These are phyloP conservation scores for Suhomyces canberraensis DNA, from an alignment of 805 yeast genomes.

Conservation along the genomic window DNA sequence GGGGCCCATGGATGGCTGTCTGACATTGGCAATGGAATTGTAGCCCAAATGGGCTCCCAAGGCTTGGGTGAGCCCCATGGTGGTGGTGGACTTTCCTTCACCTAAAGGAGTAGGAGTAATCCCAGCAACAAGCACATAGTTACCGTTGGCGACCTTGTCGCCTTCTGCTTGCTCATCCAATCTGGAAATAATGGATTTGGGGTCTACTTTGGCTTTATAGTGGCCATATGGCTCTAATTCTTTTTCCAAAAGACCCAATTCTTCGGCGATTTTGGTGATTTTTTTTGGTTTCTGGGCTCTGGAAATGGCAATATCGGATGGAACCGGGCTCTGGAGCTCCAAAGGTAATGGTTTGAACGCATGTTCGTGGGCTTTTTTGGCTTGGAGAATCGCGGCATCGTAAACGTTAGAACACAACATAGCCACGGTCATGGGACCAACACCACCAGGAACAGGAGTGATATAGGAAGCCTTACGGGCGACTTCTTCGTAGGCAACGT, in stretches of 20 bases:
- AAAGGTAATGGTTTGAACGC: conserved; percentile 56
- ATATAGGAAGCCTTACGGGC: conserved; percentile 54
- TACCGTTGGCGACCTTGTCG: conserved; percentile 56
- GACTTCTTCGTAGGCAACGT: conserved; percentile 63
- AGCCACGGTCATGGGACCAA: conserved; percentile 90
- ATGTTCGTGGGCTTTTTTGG: conserved; percentile 45
- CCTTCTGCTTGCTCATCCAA: conserved; percentile 70
- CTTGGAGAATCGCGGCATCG: conserved; percentile 68
- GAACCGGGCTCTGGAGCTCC: conserved; percentile 62
- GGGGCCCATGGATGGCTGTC: conserved; percentile 90
- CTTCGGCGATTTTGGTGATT: conserved; percentile 64
- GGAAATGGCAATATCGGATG: conserved; percentile 77
- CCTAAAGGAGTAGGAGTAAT: conserved; percentile 85
- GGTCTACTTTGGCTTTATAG: conserved; percentile 72
- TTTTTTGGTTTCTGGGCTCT: conserved; percentile 71
- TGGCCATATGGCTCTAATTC: conserved; percentile 76
- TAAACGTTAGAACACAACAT: conserved; percentile 85
- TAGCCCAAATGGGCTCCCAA: conserved; percentile 70
- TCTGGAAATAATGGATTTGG: conserved; percentile 32
- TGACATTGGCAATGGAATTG: conserved; percentile 73
- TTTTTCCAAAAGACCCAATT: conserved; percentile 61
- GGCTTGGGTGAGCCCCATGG: conserved; percentile 80
- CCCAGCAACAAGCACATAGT: conserved; percentile 76
- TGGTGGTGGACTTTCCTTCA: conserved; percentile 83
- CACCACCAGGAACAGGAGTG: conserved; percentile 93